phyloP scores from a whole-genome alignment of 1,139 yeast species.

The Suhomyces coccinellae region DNA sequence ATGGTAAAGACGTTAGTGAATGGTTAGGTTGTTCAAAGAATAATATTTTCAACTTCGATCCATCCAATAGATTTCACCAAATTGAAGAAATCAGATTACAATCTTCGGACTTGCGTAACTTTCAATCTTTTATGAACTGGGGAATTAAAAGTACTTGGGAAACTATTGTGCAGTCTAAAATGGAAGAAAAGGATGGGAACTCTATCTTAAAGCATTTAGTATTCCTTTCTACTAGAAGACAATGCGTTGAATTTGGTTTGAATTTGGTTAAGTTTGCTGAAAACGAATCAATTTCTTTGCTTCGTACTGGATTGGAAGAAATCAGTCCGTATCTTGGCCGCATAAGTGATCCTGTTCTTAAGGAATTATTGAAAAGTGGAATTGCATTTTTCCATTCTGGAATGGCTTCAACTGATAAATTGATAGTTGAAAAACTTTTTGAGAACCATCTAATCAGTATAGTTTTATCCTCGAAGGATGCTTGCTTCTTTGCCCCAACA shows the following conservation, averaged over 20 bases:
- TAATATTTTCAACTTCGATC: conserved; percentile 67
- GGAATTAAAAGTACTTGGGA: conserved; percentile 38
- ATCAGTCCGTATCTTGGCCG: conserved; percentile 44
- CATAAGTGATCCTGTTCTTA: conserved; percentile 50
- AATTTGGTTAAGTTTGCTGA: conserved; percentile 41
- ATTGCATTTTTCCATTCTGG: conserved; percentile 63
- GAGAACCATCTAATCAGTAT: conserved; percentile 50
- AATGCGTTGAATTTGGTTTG: conserved; percentile 53
- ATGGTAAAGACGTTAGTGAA: conserved; percentile 75
- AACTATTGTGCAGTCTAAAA: not conserved
- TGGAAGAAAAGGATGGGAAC: not conserved
- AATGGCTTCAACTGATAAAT: conserved; percentile 57
- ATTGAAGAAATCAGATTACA: conserved; percentile 61
- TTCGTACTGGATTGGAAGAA: conserved; percentile 33
- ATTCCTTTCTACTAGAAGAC: conserved; percentile 58
- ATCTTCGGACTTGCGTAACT: conserved; percentile 9
- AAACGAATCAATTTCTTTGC: conserved; percentile 28
- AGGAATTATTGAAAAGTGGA: conserved; percentile 54
- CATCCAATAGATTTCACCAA: conserved; percentile 57
- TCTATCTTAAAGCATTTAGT: conserved; percentile 36
- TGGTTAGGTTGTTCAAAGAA: conserved; percentile 76
- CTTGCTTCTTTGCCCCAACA: conserved; percentile 50
- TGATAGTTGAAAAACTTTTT: conserved; percentile 55
- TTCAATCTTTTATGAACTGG: conserved; percentile 42
- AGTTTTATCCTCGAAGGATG: conserved; percentile 59